Evolutionary conservation across 2,329 filamentous ascomycete genomes (phyloP), one percentile per base, ranked within the genome.

Genomic region (Pyrenophora seminiperda): DNA sequence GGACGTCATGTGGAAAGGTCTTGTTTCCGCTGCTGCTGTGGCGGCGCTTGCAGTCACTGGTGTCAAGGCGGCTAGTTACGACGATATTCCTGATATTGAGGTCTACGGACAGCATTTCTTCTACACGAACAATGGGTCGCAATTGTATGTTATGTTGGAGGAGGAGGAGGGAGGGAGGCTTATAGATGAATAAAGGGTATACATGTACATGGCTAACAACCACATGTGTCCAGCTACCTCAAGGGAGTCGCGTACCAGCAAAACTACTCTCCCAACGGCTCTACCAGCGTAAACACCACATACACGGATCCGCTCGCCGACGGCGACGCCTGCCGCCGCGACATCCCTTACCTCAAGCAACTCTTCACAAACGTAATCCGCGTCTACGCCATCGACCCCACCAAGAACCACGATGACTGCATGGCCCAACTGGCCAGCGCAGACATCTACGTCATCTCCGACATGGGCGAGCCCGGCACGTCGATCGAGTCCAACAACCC

Each of bases 371-470:
- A 99, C 30, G 48, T 59, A 22, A 93, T 99, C 74, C 93, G 94
- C 75, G 92, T 94, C 47, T 99, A 99, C 75, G 91, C 93, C 66
- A 85, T 97, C 67, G 84, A 97, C 77, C 90, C 93, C 17, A 84
- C 81, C 11, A 74, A 81, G 61, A 81, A 95, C 77, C 94, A 99
- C 78, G 80, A 83, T 47, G 81, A 80, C 43, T 97, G 94, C 79
- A 97, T 99, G 92, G 79, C 82, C 62, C 74, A 91, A 60, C 83
- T 99, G 41, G 82, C 88, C 50, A 84, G 88, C 54, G 89, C 89
- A 49, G 93, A 91, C 70, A 97, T 99, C 79, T 99, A 97, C 75
- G 86, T 99, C 68, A 84, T 99, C 65, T 89, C 91, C 61, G 94
- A 99, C 79, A 79, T 99, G 58, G 62, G 65, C 22, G 66, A 69